These are phyloP conservation scores for Asparagopsis taxiformis DNA, from an alignment of 31 red algal species.

Conservation along the genomic window DNA sequence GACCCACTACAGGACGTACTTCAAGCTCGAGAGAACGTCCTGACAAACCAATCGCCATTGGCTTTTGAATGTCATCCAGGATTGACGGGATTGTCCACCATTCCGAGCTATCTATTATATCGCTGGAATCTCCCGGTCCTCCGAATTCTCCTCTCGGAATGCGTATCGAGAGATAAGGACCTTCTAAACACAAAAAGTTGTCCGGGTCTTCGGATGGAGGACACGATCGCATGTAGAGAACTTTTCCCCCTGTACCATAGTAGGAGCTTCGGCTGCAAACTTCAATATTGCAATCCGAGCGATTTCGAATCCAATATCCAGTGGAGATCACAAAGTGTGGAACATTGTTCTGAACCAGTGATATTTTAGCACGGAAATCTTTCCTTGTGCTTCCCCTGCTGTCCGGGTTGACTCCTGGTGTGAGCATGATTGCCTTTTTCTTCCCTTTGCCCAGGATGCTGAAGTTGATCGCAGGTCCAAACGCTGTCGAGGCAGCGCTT, in stretches of 20 bases:
- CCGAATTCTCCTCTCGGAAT: neutral
- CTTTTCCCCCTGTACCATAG: slow-evolving; percentile 37
- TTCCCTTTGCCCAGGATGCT: slow-evolving; percentile 20
- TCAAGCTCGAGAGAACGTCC: slow-evolving; percentile 64
- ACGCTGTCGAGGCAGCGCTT: slow-evolving; percentile 1
- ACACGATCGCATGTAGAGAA: slow-evolving; percentile 29
- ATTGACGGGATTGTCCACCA: slow-evolving; percentile 59
- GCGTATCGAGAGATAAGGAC: slow-evolving; percentile 63
- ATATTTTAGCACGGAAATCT: slow-evolving; percentile 21
- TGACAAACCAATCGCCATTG: slow-evolving; percentile 27
- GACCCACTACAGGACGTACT: slow-evolving; percentile 39
- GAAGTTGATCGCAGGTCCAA: slow-evolving; percentile 41
- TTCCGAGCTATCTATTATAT: slow-evolving; percentile 17
- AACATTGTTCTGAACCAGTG: neutral
- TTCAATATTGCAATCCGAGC: slow-evolving; percentile 56
- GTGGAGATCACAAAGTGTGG: slow-evolving; percentile 43
- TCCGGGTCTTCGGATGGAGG: slow-evolving; percentile 63
- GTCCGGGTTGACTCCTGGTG: no score
- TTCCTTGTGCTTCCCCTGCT: slow-evolving; percentile 1
- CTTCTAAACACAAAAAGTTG: slow-evolving; percentile 71
- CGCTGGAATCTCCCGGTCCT: neutral
- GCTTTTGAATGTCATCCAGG: slow-evolving; percentile 68
- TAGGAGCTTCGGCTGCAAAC: slow-evolving; percentile 54
- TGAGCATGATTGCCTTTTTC: slow-evolving; percentile 20
- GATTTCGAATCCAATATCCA: slow-evolving; percentile 78